phyloP scores from a whole-genome alignment of 1,139 yeast species.

The Yamadazyma buinensis region DNA sequence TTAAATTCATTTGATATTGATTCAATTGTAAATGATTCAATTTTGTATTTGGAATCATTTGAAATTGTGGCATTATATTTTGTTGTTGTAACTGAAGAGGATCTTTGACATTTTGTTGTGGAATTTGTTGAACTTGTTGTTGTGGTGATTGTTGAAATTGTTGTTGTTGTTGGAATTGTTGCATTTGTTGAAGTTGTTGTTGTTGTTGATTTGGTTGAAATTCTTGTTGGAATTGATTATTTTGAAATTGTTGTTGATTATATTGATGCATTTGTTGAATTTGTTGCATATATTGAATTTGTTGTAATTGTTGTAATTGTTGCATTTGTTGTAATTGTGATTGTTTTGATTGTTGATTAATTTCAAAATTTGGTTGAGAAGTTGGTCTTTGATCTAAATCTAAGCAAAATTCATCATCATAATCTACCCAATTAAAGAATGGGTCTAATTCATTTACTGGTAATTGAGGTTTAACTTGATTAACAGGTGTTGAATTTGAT shows the following conservation, averaged over 20 bases:
- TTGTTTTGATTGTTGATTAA: constrained; percentile 1
- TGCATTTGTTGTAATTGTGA: constrained; percentile 2
- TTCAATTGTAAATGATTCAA: constrained; percentile 10
- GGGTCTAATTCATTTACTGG: neutral
- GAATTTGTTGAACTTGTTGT: constrained; percentile 1
- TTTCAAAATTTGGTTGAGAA: neutral
- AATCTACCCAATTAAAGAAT: constrained; percentile 23
- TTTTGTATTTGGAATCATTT: neutral
- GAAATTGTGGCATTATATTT: neutral
- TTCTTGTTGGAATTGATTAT: neutral
- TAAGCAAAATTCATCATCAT: constrained; percentile 46
- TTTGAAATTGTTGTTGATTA: neutral
- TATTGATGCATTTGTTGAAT: neutral
- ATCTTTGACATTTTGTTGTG: neutral
- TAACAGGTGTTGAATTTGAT: constrained; percentile 5
- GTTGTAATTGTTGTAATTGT: neutral
- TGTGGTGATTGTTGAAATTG: constrained; percentile 1
- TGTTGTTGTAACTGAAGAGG: neutral
- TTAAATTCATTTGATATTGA: constrained; percentile 6
- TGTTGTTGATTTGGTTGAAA: constrained; percentile 2
- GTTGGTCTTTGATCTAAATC: constrained; percentile 41
- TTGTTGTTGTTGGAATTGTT: neutral
- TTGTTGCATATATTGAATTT: neutral
- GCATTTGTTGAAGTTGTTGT: neutral
- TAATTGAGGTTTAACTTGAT: constrained; percentile 3